These are phyloP conservation scores for Zizania palustris DNA, from an alignment of 202 grass and related monocot species.

Conservation along the genomic window DNA sequence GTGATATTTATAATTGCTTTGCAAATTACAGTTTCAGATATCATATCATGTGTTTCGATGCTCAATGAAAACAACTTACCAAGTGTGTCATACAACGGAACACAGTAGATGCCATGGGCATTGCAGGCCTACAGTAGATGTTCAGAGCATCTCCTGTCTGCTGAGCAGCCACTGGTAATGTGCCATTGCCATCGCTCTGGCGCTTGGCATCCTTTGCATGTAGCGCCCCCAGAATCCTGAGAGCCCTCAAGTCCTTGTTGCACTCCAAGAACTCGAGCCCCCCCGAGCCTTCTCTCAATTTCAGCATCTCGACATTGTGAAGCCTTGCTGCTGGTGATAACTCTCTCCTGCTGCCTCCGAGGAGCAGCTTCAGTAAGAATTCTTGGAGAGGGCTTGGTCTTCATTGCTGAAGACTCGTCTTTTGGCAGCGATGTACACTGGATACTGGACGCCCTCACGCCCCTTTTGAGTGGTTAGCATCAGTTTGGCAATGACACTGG, in stretches of 20 bases:
- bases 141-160: constrained; percentile 35
- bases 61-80: constrained; percentile 54
- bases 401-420: constrained; percentile 48
- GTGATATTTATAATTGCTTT: constrained; percentile 17
- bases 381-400: constrained; percentile 58
- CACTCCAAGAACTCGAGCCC: constrained; percentile 55
- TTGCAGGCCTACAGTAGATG: constrained; percentile 85
- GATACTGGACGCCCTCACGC: constrained; percentile 47
- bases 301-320: constrained; percentile 49
- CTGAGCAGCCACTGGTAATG: constrained; percentile 35
- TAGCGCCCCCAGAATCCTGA: constrained; percentile 62
- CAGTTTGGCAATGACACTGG: constrained; percentile 80
- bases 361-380: constrained; percentile 67
- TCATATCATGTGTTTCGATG: constrained; percentile 12
- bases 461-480: constrained; percentile 61
- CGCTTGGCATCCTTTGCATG: constrained; percentile 55
- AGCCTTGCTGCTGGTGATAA: constrained; percentile 39
- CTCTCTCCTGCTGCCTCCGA: constrained; percentile 76
- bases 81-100: constrained; percentile 96
- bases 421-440: constrained; percentile 41
- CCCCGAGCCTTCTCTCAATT: constrained; percentile 66
- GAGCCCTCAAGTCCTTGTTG: constrained; percentile 73
- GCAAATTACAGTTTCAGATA: constrained; percentile 25
- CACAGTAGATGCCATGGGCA: constrained; percentile 93
- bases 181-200: constrained; percentile 23